Percentiles rank a stretch among this genome's conserved stretches.
These are phyloP conservation scores for Grammothele lineata DNA, from an alignment of 768 basidiomycete genomes.

Conservation along the genomic window DNA sequence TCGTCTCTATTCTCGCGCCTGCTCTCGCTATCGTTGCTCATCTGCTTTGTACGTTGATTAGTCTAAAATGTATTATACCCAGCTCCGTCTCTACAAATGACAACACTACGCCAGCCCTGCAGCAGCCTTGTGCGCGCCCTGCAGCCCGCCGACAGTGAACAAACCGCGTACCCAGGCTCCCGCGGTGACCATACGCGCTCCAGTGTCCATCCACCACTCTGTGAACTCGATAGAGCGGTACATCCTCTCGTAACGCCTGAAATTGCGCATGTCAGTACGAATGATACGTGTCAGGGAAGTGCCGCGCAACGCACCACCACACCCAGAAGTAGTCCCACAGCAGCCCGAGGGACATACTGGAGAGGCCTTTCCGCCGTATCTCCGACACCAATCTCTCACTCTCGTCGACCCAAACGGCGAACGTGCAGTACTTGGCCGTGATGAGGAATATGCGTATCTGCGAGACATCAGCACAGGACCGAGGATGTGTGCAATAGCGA, in stretches of 20 bases:
- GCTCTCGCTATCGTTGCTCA: no score
- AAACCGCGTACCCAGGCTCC: constrained; percentile 67
- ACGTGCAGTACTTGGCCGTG: constrained; percentile 83
- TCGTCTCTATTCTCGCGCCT: no score
- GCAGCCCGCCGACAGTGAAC: constrained; percentile 54
- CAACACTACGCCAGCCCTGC: constrained; percentile 50
- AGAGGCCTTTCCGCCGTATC: constrained; percentile 48
- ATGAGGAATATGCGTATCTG: constrained; percentile 87
- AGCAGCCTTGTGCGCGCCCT: constrained; percentile 67
- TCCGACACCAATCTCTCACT: constrained; percentile 26
- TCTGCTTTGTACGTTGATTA: no score
- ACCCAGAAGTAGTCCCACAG: constrained; percentile 47
- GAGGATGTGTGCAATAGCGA: background rate
- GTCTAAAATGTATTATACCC: no score
- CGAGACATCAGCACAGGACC: background rate
- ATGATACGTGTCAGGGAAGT: background rate
- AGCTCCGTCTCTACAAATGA: no score
- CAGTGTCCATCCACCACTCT: constrained; percentile 61
- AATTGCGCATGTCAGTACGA: constrained; percentile 6
- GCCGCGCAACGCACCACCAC: constrained; percentile 59
- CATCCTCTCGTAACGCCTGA: constrained; percentile 56
- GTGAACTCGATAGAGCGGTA: constrained; percentile 48
- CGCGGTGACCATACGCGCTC: constrained; percentile 50
- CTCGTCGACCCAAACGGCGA: constrained; percentile 76
- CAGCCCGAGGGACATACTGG: constrained; percentile 37